Percentiles rank a stretch among this genome's conserved stretches.
phyloP scores from a whole-genome alignment of 169 alveolate species.

The Perkinsus olseni region DNA sequence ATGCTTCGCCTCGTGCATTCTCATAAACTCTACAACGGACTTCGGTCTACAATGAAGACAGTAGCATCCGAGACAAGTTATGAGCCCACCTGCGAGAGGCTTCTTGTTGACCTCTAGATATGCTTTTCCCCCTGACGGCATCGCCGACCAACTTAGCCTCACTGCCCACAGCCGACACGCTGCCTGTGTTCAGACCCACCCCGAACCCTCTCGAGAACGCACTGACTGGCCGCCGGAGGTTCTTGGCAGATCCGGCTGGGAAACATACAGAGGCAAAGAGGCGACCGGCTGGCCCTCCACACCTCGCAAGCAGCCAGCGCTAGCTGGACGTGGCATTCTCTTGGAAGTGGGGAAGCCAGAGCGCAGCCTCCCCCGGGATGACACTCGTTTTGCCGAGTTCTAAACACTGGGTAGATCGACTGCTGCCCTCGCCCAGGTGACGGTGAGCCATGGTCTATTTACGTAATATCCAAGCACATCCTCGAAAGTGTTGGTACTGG shows the following conservation, averaged over 20 bases:
- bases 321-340: not conserved
- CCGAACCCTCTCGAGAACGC: not conserved
- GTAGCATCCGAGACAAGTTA: not conserved
- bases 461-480: not conserved
- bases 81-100: not conserved
- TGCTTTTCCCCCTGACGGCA: not conserved
- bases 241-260: not conserved
- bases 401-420: not conserved
- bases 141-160: not conserved
- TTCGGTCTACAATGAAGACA: not conserved
- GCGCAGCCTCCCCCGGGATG: no score
- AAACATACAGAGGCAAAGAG: not conserved
- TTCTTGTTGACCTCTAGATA: not conserved
- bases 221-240: not conserved
- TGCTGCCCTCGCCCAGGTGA: no score
- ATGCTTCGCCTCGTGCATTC: not conserved
- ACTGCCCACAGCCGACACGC: not conserved
- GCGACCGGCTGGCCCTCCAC: not conserved
- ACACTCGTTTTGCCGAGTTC: not conserved
- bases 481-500: not conserved
- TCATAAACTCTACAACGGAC: not conserved
- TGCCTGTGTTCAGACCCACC: not conserved
- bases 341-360: not conserved
- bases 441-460: not conserved
- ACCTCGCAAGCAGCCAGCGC: not conserved